phyloP scores from a whole-genome alignment of 2,329 filamentous ascomycete genomes.

The Coniella vitis region DNA sequence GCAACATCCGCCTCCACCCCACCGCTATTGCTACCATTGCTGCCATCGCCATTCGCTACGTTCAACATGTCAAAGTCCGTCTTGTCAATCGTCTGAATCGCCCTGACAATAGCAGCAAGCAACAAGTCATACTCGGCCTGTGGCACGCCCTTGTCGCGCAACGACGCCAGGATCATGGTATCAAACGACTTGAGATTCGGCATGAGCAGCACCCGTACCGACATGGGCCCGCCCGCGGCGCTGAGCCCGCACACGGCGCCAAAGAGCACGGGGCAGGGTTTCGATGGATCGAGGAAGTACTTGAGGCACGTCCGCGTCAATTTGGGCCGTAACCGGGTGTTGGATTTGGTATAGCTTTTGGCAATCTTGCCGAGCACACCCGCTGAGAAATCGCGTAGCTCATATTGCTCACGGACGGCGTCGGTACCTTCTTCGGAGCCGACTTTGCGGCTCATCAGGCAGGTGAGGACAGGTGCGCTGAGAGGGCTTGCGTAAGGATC shows the following conservation, averaged over 20 bases:
- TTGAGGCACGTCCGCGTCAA: slow-evolving; percentile 91
- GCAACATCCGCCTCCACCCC: slow-evolving; percentile 30
- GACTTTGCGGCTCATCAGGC: slow-evolving; percentile 76
- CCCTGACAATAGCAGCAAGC: slow-evolving; percentile 49
- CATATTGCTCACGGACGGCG: slow-evolving; percentile 59
- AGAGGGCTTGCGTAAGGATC: slow-evolving; percentile 58
- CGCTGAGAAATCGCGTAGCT: slow-evolving; percentile 76
- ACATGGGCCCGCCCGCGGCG: slow-evolving; percentile 63
- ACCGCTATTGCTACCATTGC: slow-evolving; percentile 25
- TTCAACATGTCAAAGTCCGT: slow-evolving; percentile 29
- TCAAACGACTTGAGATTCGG: slow-evolving; percentile 51
- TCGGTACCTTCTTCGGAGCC: slow-evolving; percentile 51
- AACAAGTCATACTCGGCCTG: slow-evolving; percentile 47
- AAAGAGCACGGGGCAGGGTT: slow-evolving; percentile 78
- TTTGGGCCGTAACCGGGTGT: slow-evolving; percentile 76
- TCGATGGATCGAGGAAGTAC: slow-evolving; percentile 79
- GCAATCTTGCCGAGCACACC: slow-evolving; percentile 75
- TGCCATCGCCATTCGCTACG: slow-evolving; percentile 26
- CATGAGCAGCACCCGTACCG: slow-evolving; percentile 49
- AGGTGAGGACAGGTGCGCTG: slow-evolving; percentile 84
- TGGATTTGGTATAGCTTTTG: slow-evolving; percentile 72
- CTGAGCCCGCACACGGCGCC: slow-evolving; percentile 78
- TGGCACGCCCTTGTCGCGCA: slow-evolving; percentile 38
- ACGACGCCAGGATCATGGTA: slow-evolving; percentile 43
- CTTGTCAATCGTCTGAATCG: slow-evolving; percentile 38